Conservation (phyloP, 164 flowering plant genomes). For the Nelumbo lutea region DNA sequence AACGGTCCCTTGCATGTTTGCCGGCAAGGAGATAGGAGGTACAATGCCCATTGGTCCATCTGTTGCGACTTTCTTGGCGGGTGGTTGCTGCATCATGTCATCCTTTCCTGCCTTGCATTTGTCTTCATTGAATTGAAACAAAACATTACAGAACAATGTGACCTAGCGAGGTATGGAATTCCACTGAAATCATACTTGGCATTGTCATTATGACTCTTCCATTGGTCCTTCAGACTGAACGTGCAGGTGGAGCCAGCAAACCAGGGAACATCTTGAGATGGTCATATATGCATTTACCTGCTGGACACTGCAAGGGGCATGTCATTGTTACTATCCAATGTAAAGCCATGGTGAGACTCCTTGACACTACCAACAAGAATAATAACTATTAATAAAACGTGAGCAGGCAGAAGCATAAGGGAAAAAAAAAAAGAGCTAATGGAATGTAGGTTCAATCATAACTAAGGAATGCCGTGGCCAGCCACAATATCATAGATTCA, state of each 20-base stretch:
- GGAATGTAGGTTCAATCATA: too few relatives aligned
- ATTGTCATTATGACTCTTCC: constrained; percentile 32
- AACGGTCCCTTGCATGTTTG: constrained; percentile 34
- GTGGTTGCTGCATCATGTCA: constrained; percentile 58
- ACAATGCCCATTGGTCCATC: constrained; percentile 40
- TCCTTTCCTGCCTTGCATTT: constrained; percentile 74
- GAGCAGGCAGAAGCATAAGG: too few relatives aligned
- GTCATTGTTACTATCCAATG: constrained; percentile 13
- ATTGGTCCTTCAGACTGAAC: constrained; percentile 42
- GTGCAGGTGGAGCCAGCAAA: constrained; percentile 47
- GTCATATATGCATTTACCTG: constrained; percentile 71
- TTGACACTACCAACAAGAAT: background rate
- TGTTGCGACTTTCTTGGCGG: constrained; percentile 52
- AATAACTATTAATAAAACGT: too few relatives aligned
- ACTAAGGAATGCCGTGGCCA: too few relatives aligned
- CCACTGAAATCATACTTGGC: constrained; percentile 42
- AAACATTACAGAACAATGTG: background rate
- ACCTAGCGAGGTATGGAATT: background rate
- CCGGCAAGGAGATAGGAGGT: constrained; percentile 39
- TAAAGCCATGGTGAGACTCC: background rate
- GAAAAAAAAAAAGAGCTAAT: too few relatives aligned
- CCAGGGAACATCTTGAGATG: constrained; percentile 54
- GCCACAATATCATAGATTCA: too few relatives aligned
- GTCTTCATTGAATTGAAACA: constrained; percentile 31
- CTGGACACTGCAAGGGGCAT: constrained; percentile 55